Conservation (phyloP, 139 green algal genomes). For the Tetraselmis chui region DNA sequence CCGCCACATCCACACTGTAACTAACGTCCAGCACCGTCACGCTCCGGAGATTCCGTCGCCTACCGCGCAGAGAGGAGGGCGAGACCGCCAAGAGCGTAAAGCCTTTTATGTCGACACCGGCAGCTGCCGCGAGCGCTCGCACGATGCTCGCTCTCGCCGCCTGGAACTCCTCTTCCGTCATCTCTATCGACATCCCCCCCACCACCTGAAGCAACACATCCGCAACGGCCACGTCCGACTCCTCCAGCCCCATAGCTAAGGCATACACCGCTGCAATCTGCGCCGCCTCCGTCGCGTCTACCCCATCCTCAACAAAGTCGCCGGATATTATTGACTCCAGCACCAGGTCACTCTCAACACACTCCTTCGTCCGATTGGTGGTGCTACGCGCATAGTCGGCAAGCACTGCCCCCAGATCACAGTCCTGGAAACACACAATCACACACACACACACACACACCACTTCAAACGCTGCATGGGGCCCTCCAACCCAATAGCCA, state of each 20-base stretch:
- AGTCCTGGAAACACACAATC: background rate
- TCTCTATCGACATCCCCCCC: background rate
- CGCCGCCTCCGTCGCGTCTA: background rate
- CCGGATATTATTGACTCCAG: background rate
- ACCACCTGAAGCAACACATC: background rate
- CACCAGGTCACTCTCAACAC: background rate
- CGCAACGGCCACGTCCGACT: background rate
- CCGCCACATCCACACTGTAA: no score
- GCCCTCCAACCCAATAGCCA: background rate
- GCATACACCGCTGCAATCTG: background rate
- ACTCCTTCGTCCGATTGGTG: background rate
- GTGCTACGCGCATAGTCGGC: background rate
- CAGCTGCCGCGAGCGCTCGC: background rate
- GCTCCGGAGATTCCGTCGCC: no score
- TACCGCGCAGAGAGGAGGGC: no score
- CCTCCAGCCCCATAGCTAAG: background rate
- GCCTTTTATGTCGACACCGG: background rate
- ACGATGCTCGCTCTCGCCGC: background rate
- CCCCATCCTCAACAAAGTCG: background rate
- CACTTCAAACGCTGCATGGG: background rate
- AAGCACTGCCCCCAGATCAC: background rate
- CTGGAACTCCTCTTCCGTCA: background rate
- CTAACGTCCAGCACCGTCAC: no score
- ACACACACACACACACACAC: background rate
- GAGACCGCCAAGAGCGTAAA: no score